Evolutionary conservation across 495 filamentous ascomycete species (phyloP), one percentile per base, ranked within the genome.

Genomic region (Parathielavia hyrcaniae): DNA sequence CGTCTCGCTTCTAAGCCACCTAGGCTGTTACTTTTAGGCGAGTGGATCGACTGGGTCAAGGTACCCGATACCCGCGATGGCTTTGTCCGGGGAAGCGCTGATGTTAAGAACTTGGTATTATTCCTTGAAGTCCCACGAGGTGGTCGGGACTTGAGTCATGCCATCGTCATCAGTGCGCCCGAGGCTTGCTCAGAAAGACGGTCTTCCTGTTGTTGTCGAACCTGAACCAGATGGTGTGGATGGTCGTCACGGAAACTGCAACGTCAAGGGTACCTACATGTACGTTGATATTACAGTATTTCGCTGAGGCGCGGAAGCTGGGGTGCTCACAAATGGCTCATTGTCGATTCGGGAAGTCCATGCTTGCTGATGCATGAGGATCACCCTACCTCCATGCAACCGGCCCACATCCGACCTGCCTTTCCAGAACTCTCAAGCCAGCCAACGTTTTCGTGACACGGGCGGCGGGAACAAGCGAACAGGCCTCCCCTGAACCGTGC

Each of bases 291-390:
- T 30, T 30, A 30, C 53, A 41, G 53, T 41, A 30, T 39, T 54
- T 46, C 53, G 41, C 32, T 12, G 19, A 41, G 9, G 53, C 41
- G 41, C 19, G 53, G 53, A 12, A 36, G 9, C 5, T 26, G 16
- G 53, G 5, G 20, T 44, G 47, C 38, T 58, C 38, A 51, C 30
- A 60, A 60, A 60, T 60, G 58, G 58, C 58, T 55, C 58, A 60
- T 60, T 36, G 51, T 46, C 46, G 44, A 50, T 57, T 14, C n/a
- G 45, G 22, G 45, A 44, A 39, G 20, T 23, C 52, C 38, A 23
- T 16, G 34, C 10, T 14, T 40, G 8, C 39, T 41, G 39, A 1
- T 19, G 39, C n/a, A 41, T 41, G 17, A 14, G 9, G 17, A 46
- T 17, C 17, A 26, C 16, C 43, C 36, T 55, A 32, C 41, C 43